Base-by-base conservation (phyloP, 148 eudicot genomes). In the Rhododendron ovatum region DNA sequence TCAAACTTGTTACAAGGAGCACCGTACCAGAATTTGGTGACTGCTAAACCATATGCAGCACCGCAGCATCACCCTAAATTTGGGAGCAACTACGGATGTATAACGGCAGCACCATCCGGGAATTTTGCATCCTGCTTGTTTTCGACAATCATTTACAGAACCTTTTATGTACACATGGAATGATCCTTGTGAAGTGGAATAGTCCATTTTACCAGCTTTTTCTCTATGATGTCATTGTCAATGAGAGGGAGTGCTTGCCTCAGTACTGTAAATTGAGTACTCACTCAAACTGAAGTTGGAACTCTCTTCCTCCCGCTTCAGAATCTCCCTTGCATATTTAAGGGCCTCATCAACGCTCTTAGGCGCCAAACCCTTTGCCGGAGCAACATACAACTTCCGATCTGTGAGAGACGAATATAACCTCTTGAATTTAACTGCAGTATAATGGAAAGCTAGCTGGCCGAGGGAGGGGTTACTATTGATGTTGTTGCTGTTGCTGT, bases 301-400 rank as follows among this genome's bases (percentile, higher is more conserved):
- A 79, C 92, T 91, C 90, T 98, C 99, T 8, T 95, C 98, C 26
- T 98, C 99, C 99, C 99, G 95, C 89, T 94, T 95, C 51, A 93
- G 51, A 37, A 98, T 91, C 91, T 94, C 99, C 86, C 93, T 90
- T 73, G 96, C 98, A 90, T 95, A 95, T 83, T 91, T 95, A 61
- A 98, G 90, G 41, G 96, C 89, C 67, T 86, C 91, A 84, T 98
- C 96, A 12, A 98, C 99, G 65, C 95, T 95, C 65, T 87, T 87
- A 14, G 93, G 94, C 86, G 95, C 98, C 90, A 95, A 88, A 28
- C 96, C 98, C 78, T 95, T 98, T 55, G 94, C 96, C 41, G 87
- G 61, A 43, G 98, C 94, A 78, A 92, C 98, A 75, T 92, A 98
- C 69, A 98, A 84, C 88, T 94, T 98, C 30, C 92, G 88, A 12